Evolutionary conservation across 2,329 filamentous ascomycete genomes (phyloP), one percentile per base, ranked within the genome.

Genomic region (Pseudocercospora eumusae): DNA sequence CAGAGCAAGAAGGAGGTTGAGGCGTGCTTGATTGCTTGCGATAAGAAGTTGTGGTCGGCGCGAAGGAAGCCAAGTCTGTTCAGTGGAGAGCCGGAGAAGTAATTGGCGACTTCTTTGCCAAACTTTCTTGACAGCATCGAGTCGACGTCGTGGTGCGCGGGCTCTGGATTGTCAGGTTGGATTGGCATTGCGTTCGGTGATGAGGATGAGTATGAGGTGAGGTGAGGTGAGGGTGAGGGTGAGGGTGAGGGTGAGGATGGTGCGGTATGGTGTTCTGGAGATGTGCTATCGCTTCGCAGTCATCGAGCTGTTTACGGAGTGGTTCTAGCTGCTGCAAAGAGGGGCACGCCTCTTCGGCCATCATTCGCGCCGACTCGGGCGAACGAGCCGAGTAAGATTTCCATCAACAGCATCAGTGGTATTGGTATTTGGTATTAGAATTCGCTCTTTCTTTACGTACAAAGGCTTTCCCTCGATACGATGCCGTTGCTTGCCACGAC

Each of bases 51-150:
- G 68, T 87, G 81, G 75, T 93, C 88, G 49, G 81, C 78, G 50
- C 91, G 87, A 25, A 95, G 81, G 77, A 93, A 95, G 15, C 89
- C 91, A 52, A 93, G 84, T 50, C 91, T 87, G 79, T 95, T 93
- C 61, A 93, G 77, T 6, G 88, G 89, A 59, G 85, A 88, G 68
- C 90, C 82, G 55, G 89, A 86, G 77, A 93, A 95, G 84, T 95
- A 95, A 78, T 93, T 95, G 73, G 88, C 84, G 64, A 91, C 82
- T 77, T 93, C 91, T 68, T 85, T 87, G 76, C 91, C 91, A 77
- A 92, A 93, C 73, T 88, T 91, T 62, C 85, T 82, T 69, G 87
- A 86, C 71, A 95, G 81, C 86, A 92, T 91, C 40, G 85, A 86
- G 73, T 88, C 85, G 69, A 84, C 76, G 65, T 83, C 79, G 61